A percentile compares a stretch with the other conserved stretches of the same genome.
These are phyloP conservation scores for Xylaria hypoxylon DNA, from an alignment of 2,329 filamentous ascomycete species.

Conservation along the genomic window DNA sequence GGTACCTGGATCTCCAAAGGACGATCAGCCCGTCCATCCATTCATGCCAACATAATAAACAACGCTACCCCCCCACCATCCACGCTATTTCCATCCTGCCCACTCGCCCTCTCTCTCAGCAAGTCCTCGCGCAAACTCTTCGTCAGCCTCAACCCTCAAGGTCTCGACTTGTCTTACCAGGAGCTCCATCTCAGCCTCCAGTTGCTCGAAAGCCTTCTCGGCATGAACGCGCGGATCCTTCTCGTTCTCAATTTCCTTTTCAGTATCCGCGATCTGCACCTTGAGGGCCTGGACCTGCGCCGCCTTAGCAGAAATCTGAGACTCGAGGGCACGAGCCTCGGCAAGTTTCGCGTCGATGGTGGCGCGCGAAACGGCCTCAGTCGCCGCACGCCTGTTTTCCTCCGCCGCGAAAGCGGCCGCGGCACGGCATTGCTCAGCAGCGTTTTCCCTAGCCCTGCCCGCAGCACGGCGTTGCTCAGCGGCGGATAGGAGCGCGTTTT, in stretches of 20 bases:
- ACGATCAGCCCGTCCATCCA: neutral
- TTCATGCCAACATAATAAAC: conserved; percentile 13
- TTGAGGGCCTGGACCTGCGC: conserved; percentile 46
- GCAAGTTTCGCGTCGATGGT: conserved; percentile 20
- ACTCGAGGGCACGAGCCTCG: conserved; percentile 20
- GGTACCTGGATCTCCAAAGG: neutral
- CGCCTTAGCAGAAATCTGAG: conserved; percentile 18
- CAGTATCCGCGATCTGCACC: conserved; percentile 46
- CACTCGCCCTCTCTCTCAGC: conserved; percentile 47
- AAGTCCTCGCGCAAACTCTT: conserved; percentile 59
- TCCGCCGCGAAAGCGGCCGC: conserved; percentile 2
- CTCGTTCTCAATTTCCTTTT: conserved; percentile 22
- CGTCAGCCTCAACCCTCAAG: conserved; percentile 60
- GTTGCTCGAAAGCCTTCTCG: conserved; percentile 29
- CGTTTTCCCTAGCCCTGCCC: neutral
- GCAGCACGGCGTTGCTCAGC: neutral
- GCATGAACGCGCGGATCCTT: neutral
- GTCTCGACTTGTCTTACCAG: conserved; percentile 44
- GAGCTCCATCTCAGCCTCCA: conserved; percentile 52
- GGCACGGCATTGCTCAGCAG: conserved; percentile 5
- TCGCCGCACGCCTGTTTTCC: neutral
- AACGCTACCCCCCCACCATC: neutral
- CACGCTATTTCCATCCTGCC: conserved; percentile 26
- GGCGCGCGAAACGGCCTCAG: conserved; percentile 8
- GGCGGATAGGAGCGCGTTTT: too few relatives aligned